These are phyloP conservation scores for Zanthoxylum bungeanum DNA, from an alignment of 345 rosid genomes.

Conservation along the genomic window DNA sequence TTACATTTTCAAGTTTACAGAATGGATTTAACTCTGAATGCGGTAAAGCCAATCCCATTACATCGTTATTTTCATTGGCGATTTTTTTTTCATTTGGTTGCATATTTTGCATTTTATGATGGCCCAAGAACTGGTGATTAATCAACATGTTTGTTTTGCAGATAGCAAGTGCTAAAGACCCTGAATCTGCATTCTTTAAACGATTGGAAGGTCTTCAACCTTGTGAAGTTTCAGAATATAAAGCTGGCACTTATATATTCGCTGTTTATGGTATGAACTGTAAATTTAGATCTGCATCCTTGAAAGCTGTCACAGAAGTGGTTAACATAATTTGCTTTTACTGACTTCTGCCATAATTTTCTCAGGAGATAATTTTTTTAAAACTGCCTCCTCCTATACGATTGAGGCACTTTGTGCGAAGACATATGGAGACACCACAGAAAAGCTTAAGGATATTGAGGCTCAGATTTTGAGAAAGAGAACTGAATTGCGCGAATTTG, in stretches of 20 bases:
- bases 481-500: slow-evolving; percentile 90
- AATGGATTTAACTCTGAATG: slow-evolving; percentile 93
- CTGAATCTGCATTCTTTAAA: slow-evolving; percentile 97
- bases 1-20: slow-evolving; percentile 98
- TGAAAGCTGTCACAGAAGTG: not conserved
- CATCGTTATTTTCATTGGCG: not conserved
- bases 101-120: not conserved
- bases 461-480: slow-evolving; percentile 88
- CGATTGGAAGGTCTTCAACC: slow-evolving; percentile 99
- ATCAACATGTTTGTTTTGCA: slow-evolving; percentile 29
- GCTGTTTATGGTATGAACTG: slow-evolving; percentile 84
- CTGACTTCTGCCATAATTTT: slow-evolving; percentile 25
- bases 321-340: slow-evolving; percentile 9
- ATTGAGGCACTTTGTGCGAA: slow-evolving; percentile 97
- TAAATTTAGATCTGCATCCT: slow-evolving; percentile 11
- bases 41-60: slow-evolving; percentile 51
- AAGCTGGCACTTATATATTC: slow-evolving; percentile 96
- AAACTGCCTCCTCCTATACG: slow-evolving; percentile 85
- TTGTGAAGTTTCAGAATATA: slow-evolving; percentile 89
- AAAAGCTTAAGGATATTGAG: slow-evolving; percentile 86
- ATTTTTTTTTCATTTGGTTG: slow-evolving; percentile 1
- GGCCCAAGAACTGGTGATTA: slow-evolving; percentile 7
- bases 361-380: slow-evolving; percentile 96
- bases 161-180: slow-evolving; percentile 97
- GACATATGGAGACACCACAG: slow-evolving; percentile 67